A percentile compares a stretch with the other conserved stretches of the same genome.
Conservation (phyloP, 164 flowering plant genomes). For the Chloranthus sessilifolius region DNA sequence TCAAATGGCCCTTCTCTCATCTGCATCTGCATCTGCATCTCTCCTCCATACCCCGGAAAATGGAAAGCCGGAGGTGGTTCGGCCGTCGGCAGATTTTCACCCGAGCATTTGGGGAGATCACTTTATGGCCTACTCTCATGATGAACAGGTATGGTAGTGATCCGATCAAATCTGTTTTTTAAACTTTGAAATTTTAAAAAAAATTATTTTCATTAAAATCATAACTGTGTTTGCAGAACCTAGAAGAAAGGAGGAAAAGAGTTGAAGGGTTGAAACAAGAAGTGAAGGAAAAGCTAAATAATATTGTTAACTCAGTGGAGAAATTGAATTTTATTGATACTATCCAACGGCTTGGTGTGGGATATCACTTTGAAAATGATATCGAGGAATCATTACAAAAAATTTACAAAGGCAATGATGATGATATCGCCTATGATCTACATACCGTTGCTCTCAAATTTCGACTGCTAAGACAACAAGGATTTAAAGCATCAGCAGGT, state of each 20-base stretch:
- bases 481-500: conserved; percentile 8
- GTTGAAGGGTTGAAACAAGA: too few relatives aligned
- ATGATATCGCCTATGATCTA: conserved; percentile 4
- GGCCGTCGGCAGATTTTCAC: not conserved
- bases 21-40: too few relatives aligned
- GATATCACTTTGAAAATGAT: conserved; percentile 26
- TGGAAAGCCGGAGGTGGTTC: too few relatives aligned
- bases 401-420: not conserved
- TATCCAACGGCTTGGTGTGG: conserved; percentile 25
- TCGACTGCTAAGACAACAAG: conserved; percentile 19
- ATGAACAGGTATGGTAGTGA: conserved; percentile 5
- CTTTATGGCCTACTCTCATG: not conserved
- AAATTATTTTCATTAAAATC: too few relatives aligned
- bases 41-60: too few relatives aligned
- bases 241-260: too few relatives aligned
- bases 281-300: too few relatives aligned
- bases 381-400: conserved; percentile 14
- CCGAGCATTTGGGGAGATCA: conserved; percentile 10
- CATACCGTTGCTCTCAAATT: conserved; percentile 21
- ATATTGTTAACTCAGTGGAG: too few relatives aligned
- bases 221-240: too few relatives aligned
- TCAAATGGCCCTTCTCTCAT: too few relatives aligned
- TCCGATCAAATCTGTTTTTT: too few relatives aligned
- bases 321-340: conserved; percentile 22
- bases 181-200: too few relatives aligned